Evolutionary conservation across 163 green algal species (phyloP).

Genomic region (Scenedesmus sp.): DNA sequence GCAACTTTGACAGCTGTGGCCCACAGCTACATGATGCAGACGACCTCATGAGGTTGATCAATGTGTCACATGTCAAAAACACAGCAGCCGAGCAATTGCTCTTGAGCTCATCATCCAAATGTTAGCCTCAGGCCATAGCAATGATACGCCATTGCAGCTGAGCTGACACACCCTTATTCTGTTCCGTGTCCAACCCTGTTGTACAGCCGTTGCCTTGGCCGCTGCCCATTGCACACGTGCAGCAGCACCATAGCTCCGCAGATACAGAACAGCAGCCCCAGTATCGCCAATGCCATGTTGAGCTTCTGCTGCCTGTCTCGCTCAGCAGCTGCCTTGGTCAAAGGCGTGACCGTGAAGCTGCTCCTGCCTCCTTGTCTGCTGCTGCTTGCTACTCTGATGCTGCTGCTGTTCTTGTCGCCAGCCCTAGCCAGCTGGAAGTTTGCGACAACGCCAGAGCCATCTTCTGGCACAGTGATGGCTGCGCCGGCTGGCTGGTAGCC

Average conservation of each 20-base stretch:
- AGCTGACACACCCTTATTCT: not conserved
- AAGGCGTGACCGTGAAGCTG: not conserved
- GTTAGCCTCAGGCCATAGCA: no score
- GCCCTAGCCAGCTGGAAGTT: slow-evolving; percentile 42
- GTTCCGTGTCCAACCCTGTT: not conserved
- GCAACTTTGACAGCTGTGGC: no score
- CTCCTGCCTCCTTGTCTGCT: not conserved
- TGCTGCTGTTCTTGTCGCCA: slow-evolving; percentile 7
- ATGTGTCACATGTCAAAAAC: no score
- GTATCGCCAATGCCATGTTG: not conserved
- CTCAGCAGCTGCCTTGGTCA: not conserved
- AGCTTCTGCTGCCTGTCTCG: not conserved
- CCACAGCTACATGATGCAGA: no score
- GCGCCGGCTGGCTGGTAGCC: slow-evolving; percentile 53
- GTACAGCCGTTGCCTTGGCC: not conserved
- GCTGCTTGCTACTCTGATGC: not conserved
- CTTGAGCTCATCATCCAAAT: no score
- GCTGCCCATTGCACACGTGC: not conserved
- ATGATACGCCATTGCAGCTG: not conserved
- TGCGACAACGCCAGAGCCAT: slow-evolving; percentile 54
- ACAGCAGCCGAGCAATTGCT: no score
- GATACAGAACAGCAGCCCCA: not conserved
- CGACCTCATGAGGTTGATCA: no score
- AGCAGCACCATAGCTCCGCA: not conserved
- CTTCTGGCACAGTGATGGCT: slow-evolving; percentile 62